phyloP scores from a whole-genome alignment of 768 basidiomycete genomes.

The Podaxis rugospora region DNA sequence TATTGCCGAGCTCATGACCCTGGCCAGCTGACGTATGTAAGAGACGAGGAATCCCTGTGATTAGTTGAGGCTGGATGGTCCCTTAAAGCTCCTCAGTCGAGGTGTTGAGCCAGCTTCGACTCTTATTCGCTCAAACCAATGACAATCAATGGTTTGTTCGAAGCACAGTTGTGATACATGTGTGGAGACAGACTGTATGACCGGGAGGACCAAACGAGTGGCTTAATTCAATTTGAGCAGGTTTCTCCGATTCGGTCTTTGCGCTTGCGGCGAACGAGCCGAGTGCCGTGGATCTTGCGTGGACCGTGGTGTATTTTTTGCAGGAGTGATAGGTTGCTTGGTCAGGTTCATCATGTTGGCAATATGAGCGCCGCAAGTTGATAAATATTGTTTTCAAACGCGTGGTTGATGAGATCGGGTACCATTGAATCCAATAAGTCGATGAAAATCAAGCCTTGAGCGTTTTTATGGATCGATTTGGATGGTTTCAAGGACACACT shows the following conservation, averaged over 20 bases:
- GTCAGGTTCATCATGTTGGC: background rate
- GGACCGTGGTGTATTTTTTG: background rate
- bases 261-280: background rate
- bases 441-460: too few relatives aligned
- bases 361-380: background rate
- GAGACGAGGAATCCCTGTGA: background rate
- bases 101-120: background rate
- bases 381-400: background rate
- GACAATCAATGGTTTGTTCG: background rate
- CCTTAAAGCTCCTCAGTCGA: background rate
- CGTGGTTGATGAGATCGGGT: background rate
- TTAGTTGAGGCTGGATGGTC: background rate
- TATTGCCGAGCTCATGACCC: background rate
- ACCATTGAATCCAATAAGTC: too few relatives aligned
- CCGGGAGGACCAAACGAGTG: background rate
- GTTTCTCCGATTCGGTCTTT: constrained; percentile 8
- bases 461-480: too few relatives aligned
- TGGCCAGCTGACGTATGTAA: background rate
- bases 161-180: background rate
- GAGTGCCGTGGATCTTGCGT: background rate
- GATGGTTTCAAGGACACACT: too few relatives aligned
- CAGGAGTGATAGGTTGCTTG: background rate
- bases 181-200: background rate
- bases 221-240: background rate
- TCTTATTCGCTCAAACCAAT: background rate